phyloP scores from a whole-genome alignment of 208 protist species.

The Endotrypanum monterogeii region DNA sequence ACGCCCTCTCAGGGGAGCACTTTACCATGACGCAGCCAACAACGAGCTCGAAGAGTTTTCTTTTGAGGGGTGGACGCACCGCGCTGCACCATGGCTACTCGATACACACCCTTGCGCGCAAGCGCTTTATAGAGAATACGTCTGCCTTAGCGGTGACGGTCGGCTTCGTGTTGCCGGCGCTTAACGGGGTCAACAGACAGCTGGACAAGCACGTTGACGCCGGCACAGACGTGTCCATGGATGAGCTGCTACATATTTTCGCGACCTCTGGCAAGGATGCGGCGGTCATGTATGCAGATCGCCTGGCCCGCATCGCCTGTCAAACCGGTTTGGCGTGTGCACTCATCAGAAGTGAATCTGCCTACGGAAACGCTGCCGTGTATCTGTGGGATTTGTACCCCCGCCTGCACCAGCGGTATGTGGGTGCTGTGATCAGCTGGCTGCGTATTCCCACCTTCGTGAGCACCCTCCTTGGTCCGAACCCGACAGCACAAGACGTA shows the following conservation, averaged over 20 bases:
- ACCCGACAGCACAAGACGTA: constrained; percentile 40
- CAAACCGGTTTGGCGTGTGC: constrained; percentile 56
- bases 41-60: constrained; percentile 21
- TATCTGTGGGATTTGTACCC: constrained; percentile 84
- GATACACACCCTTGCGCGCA: constrained; percentile 35
- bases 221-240: constrained; percentile 56
- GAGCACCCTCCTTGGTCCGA: constrained; percentile 49
- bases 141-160: constrained; percentile 51
- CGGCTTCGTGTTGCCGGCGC: constrained; percentile 57
- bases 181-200: constrained; percentile 51
- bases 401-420: constrained; percentile 64
- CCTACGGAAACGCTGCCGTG: constrained; percentile 53
- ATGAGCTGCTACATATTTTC: constrained; percentile 60
- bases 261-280: constrained; percentile 21
- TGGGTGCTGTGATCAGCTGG: constrained; percentile 40
- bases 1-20: background rate
- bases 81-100: constrained; percentile 57
- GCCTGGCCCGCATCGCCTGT: constrained; percentile 52
- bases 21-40: constrained; percentile 19
- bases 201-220: constrained; percentile 64
- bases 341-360: constrained; percentile 40
- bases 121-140: constrained; percentile 70
- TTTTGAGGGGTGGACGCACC: constrained; percentile 21
- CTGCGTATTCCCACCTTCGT: constrained; percentile 68
- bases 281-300: constrained; percentile 49